Percentiles rank a stretch among this genome's conserved stretches.
Conservation (phyloP, 768 basidiomycete genomes). For the Arthromyces matolae region DNA sequence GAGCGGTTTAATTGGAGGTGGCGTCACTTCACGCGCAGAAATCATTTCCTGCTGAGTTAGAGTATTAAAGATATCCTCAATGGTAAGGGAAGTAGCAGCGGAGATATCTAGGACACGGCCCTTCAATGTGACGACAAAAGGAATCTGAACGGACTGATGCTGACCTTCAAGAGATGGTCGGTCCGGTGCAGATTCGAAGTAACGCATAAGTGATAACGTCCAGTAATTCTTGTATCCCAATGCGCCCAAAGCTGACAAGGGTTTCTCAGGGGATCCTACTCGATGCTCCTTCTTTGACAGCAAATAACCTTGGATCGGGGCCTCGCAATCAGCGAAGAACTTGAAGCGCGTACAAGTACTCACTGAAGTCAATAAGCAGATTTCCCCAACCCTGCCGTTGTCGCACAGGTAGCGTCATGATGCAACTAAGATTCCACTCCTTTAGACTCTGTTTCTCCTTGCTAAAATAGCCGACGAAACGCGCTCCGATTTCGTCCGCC, state of each 20-base stretch:
- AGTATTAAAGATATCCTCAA: constrained; percentile 80
- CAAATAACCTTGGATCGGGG: constrained; percentile 69
- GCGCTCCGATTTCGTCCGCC: constrained; percentile 81
- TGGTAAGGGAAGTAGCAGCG: constrained; percentile 81
- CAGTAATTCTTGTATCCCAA: constrained; percentile 96
- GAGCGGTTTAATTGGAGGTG: constrained; percentile 55
- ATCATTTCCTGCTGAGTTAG: constrained; percentile 78
- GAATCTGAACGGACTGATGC: constrained; percentile 17
- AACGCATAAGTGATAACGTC: constrained; percentile 84
- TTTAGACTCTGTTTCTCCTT: constrained; percentile 97
- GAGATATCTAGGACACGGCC: constrained; percentile 61
- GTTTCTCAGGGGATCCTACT: constrained; percentile 92
- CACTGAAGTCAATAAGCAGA: constrained; percentile 96
- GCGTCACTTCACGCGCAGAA: constrained; percentile 43
- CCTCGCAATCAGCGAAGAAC: neutral
- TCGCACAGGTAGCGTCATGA: constrained; percentile 95
- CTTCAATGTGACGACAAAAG: neutral
- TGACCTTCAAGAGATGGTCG: constrained; percentile 73
- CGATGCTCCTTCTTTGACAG: constrained; percentile 93
- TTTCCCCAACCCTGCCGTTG: constrained; percentile 97
- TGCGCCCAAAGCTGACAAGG: constrained; percentile 87
- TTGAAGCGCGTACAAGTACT: constrained; percentile 28
- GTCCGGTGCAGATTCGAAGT: constrained; percentile 54
- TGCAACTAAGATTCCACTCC: constrained; percentile 97
- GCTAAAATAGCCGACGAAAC: constrained; percentile 97